A percentile compares a stretch with the other conserved stretches of the same genome.
Evolutionary conservation across 768 basidiomycete species (phyloP).

Genomic region (Baorangia bicolor): DNA sequence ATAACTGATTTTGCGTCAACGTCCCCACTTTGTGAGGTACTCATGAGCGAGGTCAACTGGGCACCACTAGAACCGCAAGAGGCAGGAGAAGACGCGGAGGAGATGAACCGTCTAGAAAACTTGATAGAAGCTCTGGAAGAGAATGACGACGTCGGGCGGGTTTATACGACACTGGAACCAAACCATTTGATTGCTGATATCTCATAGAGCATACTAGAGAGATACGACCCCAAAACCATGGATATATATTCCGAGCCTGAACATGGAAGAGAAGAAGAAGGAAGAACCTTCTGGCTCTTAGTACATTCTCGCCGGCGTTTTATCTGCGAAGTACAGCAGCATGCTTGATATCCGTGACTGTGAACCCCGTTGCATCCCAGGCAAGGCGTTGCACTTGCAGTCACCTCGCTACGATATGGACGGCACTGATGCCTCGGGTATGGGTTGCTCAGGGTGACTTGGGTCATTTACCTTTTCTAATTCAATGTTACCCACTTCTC

Average conservation of each 20-base stretch:
- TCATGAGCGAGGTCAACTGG: constrained; percentile 54
- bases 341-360: not conserved
- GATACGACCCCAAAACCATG: not conserved
- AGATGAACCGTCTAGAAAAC: constrained; percentile 35
- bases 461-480: constrained; percentile 1
- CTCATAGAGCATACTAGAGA: constrained; percentile 14
- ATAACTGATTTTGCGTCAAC: constrained; percentile 27
- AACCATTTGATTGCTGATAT: constrained; percentile 25
- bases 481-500: not conserved
- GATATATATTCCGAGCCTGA: not conserved
- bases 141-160: constrained; percentile 55
- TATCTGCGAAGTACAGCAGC: not conserved
- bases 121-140: constrained; percentile 55
- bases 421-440: not conserved
- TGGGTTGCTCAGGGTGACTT: constrained; percentile 3
- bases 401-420: not conserved
- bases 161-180: constrained; percentile 53
- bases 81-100: constrained; percentile 37
- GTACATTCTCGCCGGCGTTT: not conserved
- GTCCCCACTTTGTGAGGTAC: constrained; percentile 37
- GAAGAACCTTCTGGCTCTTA: not conserved
- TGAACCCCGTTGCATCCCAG: not conserved
- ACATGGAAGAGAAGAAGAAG: not conserved
- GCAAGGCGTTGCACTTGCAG: not conserved
- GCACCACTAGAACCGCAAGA: constrained; percentile 44